Base-by-base conservation (phyloP, 148 eudicot species). In the Talinum fruticosum region DNA sequence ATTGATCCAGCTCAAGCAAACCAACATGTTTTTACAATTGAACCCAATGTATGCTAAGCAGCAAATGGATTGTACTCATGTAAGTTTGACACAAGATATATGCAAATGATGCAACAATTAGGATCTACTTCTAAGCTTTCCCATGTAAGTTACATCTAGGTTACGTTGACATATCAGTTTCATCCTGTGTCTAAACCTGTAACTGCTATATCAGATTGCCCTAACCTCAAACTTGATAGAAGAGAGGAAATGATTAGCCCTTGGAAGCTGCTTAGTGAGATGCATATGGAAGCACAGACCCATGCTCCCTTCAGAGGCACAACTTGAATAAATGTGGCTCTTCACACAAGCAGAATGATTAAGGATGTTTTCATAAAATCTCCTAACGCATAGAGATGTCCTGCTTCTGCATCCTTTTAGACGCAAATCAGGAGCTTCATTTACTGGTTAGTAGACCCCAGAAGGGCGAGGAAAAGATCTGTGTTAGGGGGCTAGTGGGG, bases 1-100 rank as follows among this genome's bases (percentile, higher is more conserved):
- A 33, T 30, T 19, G 66, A 44, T 69, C 45, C 69, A 69, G 35
- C 51, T 21, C 51, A 49, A 82, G 83, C 71, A 71, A 45, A 51
- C 44, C 76, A 29, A 2, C 19, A 28, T n/a, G 45, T 12, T 41
- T 41, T 41, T 41, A 41, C 10, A 6, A 12, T 41, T 41, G 45
- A 41, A 41, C 45, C 45, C n/a, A n/a, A n/a, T n/a, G 45, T 41
- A 41, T 41, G 4, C 2, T 38, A 69, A 41, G 73, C 73, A 70
- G 21, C 8, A 24, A 13, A n/a, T 3, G 1, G 8, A 70, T 24
- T 23, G 6, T 41, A 70, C 5, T 70, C 24, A 38, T 70, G 54
- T 19, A 70, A 0, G 1, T 24, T 41, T 8, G 23, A 37, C 29
- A 37, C 8, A n/a, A n/a, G 28, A 23, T 54, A 54, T 54, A 54